Base-by-base conservation (phyloP, 2,329 filamentous ascomycete genomes). In the Dactylellina sp. region DNA sequence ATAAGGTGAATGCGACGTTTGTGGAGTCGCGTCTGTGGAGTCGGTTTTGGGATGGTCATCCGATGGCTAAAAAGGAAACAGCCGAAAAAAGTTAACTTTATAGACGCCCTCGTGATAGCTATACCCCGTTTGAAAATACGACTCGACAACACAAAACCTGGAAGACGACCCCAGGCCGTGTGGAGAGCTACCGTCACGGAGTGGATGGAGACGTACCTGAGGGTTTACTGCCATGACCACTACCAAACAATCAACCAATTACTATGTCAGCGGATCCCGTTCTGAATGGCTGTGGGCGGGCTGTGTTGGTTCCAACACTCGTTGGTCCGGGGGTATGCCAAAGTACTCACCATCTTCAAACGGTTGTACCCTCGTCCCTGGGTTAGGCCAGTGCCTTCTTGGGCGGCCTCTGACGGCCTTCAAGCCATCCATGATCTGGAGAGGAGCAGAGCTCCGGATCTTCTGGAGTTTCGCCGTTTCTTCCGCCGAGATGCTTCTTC, bases 301-400 rank as follows among this genome's bases (percentile, higher is more conserved):
- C 24, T 28, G 40, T 55, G 25, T 64, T 59, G 62, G 37, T 32
- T 37, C 46, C 28, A 32, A 47, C 47, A 44, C 16, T 37, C 35
- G 40, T 46, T 32, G 47, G 22, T 20, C 6, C 25, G 22, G 25
- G 16, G 47, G 6, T 35, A 18, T 52, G 11, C 9, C 32, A 40
- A 28, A 20, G 39, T 28, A 65, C 68, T 65, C 25, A 72, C 68
- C 59, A 60, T 72, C 53, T 63, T 72, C 68, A 16, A 25, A 72
- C 12, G 60, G 44, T 12, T 65, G 61, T n/a, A 72, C 44, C 40
- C 68, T 56, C 28, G 68, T 53, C 11, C 61, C 32, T 5, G 60
- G 59, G 47, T 65, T 65, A 7, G 59, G 60, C 28, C 22, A 64
- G 18, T 57, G 20, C 37, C 68, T 47, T 25, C 35, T 64, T 7